phyloP scores from a whole-genome alignment of 2,329 filamentous ascomycete species.

The Colletotrichum spaethianum region DNA sequence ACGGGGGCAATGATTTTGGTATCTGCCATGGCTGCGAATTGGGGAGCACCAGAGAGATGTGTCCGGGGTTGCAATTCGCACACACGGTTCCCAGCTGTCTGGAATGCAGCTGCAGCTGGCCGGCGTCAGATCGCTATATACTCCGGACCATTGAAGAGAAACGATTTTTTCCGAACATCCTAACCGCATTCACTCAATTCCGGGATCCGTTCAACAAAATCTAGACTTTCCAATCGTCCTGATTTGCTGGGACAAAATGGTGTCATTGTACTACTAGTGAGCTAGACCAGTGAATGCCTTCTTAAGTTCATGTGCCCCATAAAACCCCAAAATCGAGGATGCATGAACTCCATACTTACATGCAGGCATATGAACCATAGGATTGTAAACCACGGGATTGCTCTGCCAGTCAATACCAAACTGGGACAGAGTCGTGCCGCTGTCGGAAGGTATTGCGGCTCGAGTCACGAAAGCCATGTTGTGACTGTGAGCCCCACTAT shows the following conservation, averaged over 20 bases:
- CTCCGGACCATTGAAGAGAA: constrained; percentile 1
- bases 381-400: too few relatives aligned
- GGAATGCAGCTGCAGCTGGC: constrained; percentile 6
- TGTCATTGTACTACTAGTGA: constrained; percentile 9
- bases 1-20: constrained; percentile 11
- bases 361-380: neutral
- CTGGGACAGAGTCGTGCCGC: neutral
- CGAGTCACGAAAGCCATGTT: constrained; percentile 3
- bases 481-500: constrained; percentile 29
- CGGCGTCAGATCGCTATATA: constrained; percentile 26
- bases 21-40: constrained; percentile 7
- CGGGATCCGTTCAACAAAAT: neutral
- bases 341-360: neutral
- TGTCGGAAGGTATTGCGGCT: constrained; percentile 6
- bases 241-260: constrained; percentile 18
- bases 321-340: neutral
- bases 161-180: constrained; percentile 27
- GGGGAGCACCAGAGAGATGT: neutral
- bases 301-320: constrained; percentile 12
- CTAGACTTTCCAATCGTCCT: neutral
- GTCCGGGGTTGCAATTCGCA: neutral
- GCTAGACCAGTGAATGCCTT: neutral
- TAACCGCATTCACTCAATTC: neutral
- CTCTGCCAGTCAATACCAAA: neutral
- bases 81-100: neutral